Base-by-base conservation (phyloP, 2,329 filamentous ascomycete species). In the Colletotrichum melonis region DNA sequence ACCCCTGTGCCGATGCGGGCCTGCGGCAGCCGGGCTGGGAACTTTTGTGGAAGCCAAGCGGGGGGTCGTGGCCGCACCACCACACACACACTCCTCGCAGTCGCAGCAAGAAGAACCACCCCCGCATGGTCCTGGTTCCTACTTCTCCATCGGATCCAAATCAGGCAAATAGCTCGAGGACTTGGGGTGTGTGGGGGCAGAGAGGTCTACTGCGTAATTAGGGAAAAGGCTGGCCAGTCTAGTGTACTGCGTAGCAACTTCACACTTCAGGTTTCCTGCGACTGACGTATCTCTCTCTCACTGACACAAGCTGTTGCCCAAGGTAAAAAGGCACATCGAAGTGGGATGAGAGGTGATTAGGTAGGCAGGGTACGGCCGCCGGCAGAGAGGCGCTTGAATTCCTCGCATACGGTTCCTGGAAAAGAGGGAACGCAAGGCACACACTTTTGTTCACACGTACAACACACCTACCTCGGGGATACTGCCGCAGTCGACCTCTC, bases 1-100 rank as follows among this genome's bases (percentile, higher is more conserved):
- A 63, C 66, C 70, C 66, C 66, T 73, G 70, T 73, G 70, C 70
- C 70, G 70, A 73, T 73, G 70, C 70, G 66, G 70, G 70, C 60
- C 70, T 73, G 66, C 70, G 70, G 67, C 70, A 73, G 69, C 65
- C 65, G 69, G 30, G 59, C 59, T 73, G 70, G 70, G 70, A 73
- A 73, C 70, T 73, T 73, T 73, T 73, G 70, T 70, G 70, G 70
- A 70, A 73, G 66, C 55, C 67, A 73, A 70, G 70, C 70, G 66
- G 60, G 62, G 70, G 70, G 67, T 68, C 52, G 58, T 59, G 59
- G 42, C 42, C 42, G 42, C 42, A 49, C 42, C 42, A 49, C 42
- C 42, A 60, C 69, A 54, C 32, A 60, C 69, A 54, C 69, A 16
- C 14, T 16, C 42, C 54, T 68, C 42, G 66, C 32, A 72, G 69